phyloP scores from a whole-genome alignment of 1,139 yeast species.

The Pneumocystis oryctolagi region DNA sequence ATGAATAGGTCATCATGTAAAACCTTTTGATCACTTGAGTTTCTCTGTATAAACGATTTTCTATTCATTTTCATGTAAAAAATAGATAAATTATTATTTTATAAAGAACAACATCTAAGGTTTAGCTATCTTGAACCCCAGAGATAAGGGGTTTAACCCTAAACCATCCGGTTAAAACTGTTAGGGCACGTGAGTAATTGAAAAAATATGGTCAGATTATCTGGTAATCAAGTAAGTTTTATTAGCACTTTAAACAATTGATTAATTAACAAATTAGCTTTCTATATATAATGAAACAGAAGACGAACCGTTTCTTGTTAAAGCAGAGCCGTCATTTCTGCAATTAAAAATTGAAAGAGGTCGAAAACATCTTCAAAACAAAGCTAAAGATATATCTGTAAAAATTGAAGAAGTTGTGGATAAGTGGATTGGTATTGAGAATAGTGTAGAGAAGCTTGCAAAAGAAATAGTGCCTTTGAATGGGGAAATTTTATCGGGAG shows the following conservation, averaged over 20 bases:
- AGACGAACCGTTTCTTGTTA: background rate
- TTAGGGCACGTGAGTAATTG: no score
- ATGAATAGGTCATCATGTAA: no score
- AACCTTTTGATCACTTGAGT: no score
- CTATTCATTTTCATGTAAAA: no score
- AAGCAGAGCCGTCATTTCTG: background rate
- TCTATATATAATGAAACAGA: background rate
- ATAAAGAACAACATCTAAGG: no score
- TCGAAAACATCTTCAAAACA: background rate
- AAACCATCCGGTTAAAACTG: no score
- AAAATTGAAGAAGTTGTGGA: slow-evolving; percentile 3
- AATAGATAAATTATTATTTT: no score
- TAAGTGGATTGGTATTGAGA: slow-evolving; percentile 8
- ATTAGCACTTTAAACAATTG: background rate
- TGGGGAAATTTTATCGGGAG: slow-evolving; percentile 11
- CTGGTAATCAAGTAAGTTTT: background rate
- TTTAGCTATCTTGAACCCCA: no score
- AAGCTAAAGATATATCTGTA: background rate
- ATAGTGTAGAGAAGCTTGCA: slow-evolving; percentile 6
- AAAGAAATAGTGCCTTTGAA: slow-evolving; percentile 7
- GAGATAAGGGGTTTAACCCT: no score
- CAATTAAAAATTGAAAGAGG: background rate
- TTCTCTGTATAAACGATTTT: no score
- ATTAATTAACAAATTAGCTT: background rate
- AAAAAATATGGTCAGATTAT: no score